Percentiles rank a stretch among this genome's conserved stretches.
These are phyloP conservation scores for Vitellaria paradoxa DNA, from an alignment of 179 eudicot species.

Conservation along the genomic window DNA sequence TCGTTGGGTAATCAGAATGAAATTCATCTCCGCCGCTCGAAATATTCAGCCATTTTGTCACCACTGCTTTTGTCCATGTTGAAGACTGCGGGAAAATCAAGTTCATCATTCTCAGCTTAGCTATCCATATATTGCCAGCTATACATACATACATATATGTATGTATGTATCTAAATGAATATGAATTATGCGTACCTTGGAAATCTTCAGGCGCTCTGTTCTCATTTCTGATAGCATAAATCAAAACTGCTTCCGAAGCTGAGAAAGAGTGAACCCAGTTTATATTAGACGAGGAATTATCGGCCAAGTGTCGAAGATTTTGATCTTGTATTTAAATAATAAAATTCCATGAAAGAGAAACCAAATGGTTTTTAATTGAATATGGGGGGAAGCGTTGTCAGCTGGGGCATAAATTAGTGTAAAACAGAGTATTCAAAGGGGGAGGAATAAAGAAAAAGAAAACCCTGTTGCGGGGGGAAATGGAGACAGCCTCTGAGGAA, in stretches of 20 bases:
- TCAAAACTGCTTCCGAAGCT: constrained; percentile 1
- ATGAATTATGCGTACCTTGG: constrained; percentile 15
- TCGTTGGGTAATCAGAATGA: constrained; percentile 38
- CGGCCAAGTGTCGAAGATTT: constrained; percentile 5
- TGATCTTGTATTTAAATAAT: neutral
- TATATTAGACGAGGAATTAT: neutral
- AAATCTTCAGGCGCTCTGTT: constrained; percentile 12
- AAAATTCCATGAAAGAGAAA: constrained; percentile 6
- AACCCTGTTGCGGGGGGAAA: no score
- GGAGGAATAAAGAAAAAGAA: no score
- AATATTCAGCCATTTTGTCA: constrained; percentile 57
- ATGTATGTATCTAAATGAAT: no score
- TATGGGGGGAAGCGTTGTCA: no score
- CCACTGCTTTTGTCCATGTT: constrained; percentile 50
- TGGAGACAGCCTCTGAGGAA: no score
- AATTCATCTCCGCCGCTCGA: constrained; percentile 35
- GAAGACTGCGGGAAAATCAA: constrained; percentile 34
- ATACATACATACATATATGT: no score
- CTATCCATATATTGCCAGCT: no score
- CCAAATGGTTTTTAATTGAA: constrained; percentile 16
- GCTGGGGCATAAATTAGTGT: no score
- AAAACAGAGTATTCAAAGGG: constrained; percentile 34
- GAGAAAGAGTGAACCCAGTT: constrained; percentile 10
- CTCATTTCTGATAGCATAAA: constrained; percentile 18
- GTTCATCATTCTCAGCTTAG: no score